Percentiles rank a stretch among this genome's conserved stretches.
Evolutionary conservation across 2,329 filamentous ascomycete species (phyloP).

Genomic region (Aspergillus sp.): DNA sequence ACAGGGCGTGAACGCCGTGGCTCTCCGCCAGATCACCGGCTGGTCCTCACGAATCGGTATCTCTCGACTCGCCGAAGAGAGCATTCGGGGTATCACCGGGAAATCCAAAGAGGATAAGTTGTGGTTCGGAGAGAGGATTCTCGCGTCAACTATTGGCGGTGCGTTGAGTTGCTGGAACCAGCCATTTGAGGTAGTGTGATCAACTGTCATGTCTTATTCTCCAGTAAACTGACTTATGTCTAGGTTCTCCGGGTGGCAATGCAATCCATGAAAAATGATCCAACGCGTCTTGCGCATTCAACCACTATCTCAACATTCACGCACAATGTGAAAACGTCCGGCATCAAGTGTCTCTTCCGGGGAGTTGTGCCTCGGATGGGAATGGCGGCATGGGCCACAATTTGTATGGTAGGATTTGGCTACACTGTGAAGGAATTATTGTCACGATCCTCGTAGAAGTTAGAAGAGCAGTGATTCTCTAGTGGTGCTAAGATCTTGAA

Average conservation of each 20-base stretch:
- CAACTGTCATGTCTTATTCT: background rate
- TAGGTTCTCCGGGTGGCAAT: conserved; percentile 8
- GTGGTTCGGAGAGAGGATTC: conserved; percentile 9
- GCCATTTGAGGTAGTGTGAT: conserved; percentile 11
- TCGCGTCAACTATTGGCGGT: conserved; percentile 14
- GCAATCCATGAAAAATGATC: conserved; percentile 10
- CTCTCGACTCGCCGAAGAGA: conserved; percentile 20
- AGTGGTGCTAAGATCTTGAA: too few relatives aligned
- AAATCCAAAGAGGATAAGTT: conserved; percentile 4
- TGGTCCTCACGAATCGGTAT: conserved; percentile 14
- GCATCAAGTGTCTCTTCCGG: too few relatives aligned
- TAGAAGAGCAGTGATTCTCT: too few relatives aligned
- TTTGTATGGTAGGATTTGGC: too few relatives aligned
- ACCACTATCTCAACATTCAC: conserved; percentile 5
- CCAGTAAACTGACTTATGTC: background rate
- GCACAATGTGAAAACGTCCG: conserved; percentile 1
- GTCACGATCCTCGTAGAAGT: too few relatives aligned
- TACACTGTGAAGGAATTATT: too few relatives aligned
- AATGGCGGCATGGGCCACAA: too few relatives aligned
- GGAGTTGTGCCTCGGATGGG: too few relatives aligned
- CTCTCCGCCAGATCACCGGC: conserved; percentile 10
- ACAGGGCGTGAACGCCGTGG: conserved; percentile 12
- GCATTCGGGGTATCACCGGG: conserved; percentile 4
- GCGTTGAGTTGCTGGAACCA: conserved; percentile 14
- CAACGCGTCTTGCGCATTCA: conserved; percentile 3